Evolutionary conservation across 176 grass and related monocot species (phyloP), one percentile per base, ranked within the genome.

Genomic region (Oryza australiensis): DNA sequence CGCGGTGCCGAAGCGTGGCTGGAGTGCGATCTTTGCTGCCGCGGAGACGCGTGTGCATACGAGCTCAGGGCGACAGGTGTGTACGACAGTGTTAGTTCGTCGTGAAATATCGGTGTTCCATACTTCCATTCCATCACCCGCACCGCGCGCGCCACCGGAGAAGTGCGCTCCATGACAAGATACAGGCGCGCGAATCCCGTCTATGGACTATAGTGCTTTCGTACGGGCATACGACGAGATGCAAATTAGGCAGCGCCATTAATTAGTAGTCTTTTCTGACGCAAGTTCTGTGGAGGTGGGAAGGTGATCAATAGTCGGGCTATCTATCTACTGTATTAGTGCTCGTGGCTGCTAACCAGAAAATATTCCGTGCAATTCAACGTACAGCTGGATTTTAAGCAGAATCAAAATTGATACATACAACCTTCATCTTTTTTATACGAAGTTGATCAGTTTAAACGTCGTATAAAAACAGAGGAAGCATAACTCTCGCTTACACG

Each of bases 81-180:
- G 12, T 12, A 12, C 2, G 49, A 16, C 49, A 0, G 18, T 16
- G 49, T 18, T 16, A 60, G 40, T 26, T 64, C 28, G 13, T 7
- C 37, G 6, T 4, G 22, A 76, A 84, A 77, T 77, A 84, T 77
- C 82, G 29, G 28, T 7, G 4, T 16, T 22, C 41, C 60, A 0
- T 26, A 37, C 35, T 35, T 37, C 35, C 35, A 37, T 8, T 37
- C 35, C 35, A 37, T 37, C 35, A 37, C 35, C 35, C 35, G 35
- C 42, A 30, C 64, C 27, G 22, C 64, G 2, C 2, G 16, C 5
- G 22, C 53, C 8, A 23, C 53, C 22, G 53, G 18, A 59, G 20
- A 59, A 9, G 6, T 10, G 53, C 18, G 9, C 53, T 23, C 22
- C 53, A 23, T 23, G 7, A 9, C 7, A 22, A 20, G 48, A 53